Conservation (phyloP, 1,139 yeast genomes). For the Zygosaccharomyces sapae region DNA sequence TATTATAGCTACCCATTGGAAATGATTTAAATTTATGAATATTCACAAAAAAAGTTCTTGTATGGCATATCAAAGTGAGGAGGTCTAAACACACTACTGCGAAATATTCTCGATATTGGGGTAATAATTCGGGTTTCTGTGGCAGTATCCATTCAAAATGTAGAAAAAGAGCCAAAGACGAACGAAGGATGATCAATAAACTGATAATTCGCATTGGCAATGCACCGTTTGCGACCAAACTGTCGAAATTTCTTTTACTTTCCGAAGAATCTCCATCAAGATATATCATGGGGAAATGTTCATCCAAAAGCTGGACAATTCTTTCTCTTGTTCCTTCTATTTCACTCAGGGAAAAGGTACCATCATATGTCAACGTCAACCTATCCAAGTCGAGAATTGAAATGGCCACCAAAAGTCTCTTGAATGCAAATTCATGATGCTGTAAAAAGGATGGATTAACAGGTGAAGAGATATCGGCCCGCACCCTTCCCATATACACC, state of each 20-base stretch:
- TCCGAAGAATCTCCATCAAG: conserved; percentile 8
- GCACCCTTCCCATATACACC: conserved; percentile 23
- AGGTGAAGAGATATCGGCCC: conserved; percentile 19
- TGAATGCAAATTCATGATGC: conserved; percentile 24
- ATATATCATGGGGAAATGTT: conserved; percentile 16
- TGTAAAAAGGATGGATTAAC: conserved; percentile 14
- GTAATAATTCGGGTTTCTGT: conserved; percentile 15
- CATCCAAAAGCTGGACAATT: conserved; percentile 17
- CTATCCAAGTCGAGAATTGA: conserved; percentile 26
- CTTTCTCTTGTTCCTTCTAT: conserved; percentile 19
- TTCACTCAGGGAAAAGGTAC: conserved; percentile 17
- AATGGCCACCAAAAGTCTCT: conserved; percentile 26
- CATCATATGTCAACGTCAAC: conserved; percentile 21
- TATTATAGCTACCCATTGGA: conserved; percentile 21
- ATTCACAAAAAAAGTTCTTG: conserved; percentile 24
- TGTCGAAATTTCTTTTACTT: conserved; percentile 1
- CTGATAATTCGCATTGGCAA: conserved; percentile 26
- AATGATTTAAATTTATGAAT: conserved; percentile 16
- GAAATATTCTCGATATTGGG: conserved; percentile 27
- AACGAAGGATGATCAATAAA: conserved; percentile 25
- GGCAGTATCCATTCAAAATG: conserved; percentile 26
- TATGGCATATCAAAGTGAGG: conserved; percentile 18
- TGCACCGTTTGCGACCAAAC: conserved; percentile 13
- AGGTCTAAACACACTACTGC: conserved; percentile 20
- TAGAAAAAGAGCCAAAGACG: conserved; percentile 27